Conservation (phyloP, 2,329 filamentous ascomycete genomes). For the Neopestalotiopsis clavispora region DNA sequence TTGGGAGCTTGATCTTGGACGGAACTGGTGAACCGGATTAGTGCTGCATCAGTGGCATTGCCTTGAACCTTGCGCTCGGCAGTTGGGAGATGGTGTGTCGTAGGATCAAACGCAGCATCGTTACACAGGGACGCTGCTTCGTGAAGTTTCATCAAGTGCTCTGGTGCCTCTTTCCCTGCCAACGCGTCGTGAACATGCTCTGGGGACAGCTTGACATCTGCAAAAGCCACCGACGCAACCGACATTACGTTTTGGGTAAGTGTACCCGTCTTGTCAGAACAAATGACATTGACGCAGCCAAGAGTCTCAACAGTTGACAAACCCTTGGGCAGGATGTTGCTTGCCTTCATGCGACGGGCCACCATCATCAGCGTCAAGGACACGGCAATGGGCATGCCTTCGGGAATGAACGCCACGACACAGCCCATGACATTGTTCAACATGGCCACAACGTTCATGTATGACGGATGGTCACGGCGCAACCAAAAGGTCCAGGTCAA, state of each 20-base stretch:
- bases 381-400: slow-evolving; percentile 34
- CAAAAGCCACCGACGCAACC: slow-evolving; percentile 62
- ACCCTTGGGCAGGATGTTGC: slow-evolving; percentile 47
- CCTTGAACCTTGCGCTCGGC: slow-evolving; percentile 42
- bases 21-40: slow-evolving; percentile 44
- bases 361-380: slow-evolving; percentile 46
- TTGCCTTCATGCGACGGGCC: slow-evolving; percentile 46
- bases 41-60: slow-evolving; percentile 48
- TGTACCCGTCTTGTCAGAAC: slow-evolving; percentile 63
- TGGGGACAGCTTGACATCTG: slow-evolving; percentile 62
- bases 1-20: slow-evolving; percentile 23
- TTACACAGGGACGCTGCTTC: slow-evolving; percentile 43
- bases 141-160: not conserved
- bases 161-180: not conserved
- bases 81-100: slow-evolving; percentile 39
- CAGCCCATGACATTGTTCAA: slow-evolving; percentile 52
- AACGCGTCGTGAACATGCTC: not conserved
- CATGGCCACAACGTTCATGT: slow-evolving; percentile 48
- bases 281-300: slow-evolving; percentile 63
- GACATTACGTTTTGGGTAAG: slow-evolving; percentile 67
- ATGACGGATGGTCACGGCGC: slow-evolving; percentile 38
- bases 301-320: slow-evolving; percentile 59
- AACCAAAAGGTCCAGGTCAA: slow-evolving; percentile 52
- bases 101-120: slow-evolving; percentile 46
- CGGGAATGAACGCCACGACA: slow-evolving; percentile 34